Evolutionary conservation across 148 eudicot genomes (phyloP), one percentile per base, ranked within the genome.

Genomic region (Cornus kousa): DNA sequence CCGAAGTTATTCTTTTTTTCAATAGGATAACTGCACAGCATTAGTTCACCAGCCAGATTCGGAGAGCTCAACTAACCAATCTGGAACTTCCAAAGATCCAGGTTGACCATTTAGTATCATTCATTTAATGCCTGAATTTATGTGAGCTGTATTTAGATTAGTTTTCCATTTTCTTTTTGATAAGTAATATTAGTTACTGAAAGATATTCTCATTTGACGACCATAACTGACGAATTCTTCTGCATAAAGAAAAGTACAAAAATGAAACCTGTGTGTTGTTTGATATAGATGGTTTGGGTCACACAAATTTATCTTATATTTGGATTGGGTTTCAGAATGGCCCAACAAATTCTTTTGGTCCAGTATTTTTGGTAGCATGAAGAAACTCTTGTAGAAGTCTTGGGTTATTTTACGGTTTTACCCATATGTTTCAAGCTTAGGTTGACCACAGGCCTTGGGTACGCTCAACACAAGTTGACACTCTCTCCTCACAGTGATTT

Each of bases 1-100:
- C 23, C 1, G 5, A 19, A n/a, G 23, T n/a, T 62, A 62, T 20
- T 71, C 13, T 28, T 72, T 65, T 20, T 20, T 78, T 85, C 71
- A 67, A 74, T 59, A 87, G 89, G 85, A 76, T 75, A 80, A 81
- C 67, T 68, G 78, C 82, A 71, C 75, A 60, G 74, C 73, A 76
- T 65, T 77, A 46, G 79, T 74, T 37, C 73, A 66, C 79, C 86
- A 74, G 50, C 77, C 77, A 68, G 86, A 85, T 77, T 82, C 85
- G 4, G 87, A 82, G 78, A 79, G 85, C 83, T 85, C 86, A 59
- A 74, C 85, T 22, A 78, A 78, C 76, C 88, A 79, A 77, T 84
- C 77, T 62, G 71, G 76, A 50, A 75, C 71, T 14, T 67, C 80
- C 43, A 73, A 67, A 78, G 74, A 82, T 60, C 77, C 85, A 82